Base-by-base conservation (phyloP, 2,329 filamentous ascomycete genomes). In the Alternaria rosae region DNA sequence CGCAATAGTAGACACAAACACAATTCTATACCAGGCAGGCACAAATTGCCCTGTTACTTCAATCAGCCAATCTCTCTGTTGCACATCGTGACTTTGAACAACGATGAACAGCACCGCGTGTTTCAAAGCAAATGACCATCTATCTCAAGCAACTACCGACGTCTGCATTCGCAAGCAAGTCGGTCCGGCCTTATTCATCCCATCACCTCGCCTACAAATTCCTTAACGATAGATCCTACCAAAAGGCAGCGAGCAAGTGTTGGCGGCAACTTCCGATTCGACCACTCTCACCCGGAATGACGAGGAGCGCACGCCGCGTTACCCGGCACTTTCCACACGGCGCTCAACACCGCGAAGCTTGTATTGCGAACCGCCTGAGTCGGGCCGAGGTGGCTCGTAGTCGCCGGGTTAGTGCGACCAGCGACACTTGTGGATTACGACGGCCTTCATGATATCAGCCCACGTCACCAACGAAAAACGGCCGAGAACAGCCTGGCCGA, bases 11-110 rank as follows among this genome's bases (percentile, higher is more conserved):
- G 10, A 30, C 23, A 41, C 30, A 38, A 51, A 35, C 30, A 38
- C 47, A 38, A 51, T 35, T 38, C 54, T 15, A 57, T 60, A 60
- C 48, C 41, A 38, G 20, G 21, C 51, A 55, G 23, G 28, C 25
- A 59, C 15, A 10, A 42, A 25, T 20, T 30, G 23, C 35, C 42
- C 32, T 9, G 30, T 41, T 23, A 45, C 42, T 23, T 45, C 41
- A 54, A 32, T 45, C 20, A 17, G 9, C 35, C 42, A 32, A 23
- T 35, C 30, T 51, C 15, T 11, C 25, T 15, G n/a, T 51, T 17
- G 13, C 35, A n/a, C 20, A 13, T 35, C 35, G 20, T 51, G 20
- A 25, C 20, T n/a, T 51, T 51, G 30, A 51, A n/a, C 20, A 17
- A 21, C 21, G 38, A 51, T 5, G 9, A 38, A 38, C 20, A 51